Evolutionary conservation across 2,329 filamentous ascomycete species (phyloP).

Genomic region (Dactylonectria estremocensis): DNA sequence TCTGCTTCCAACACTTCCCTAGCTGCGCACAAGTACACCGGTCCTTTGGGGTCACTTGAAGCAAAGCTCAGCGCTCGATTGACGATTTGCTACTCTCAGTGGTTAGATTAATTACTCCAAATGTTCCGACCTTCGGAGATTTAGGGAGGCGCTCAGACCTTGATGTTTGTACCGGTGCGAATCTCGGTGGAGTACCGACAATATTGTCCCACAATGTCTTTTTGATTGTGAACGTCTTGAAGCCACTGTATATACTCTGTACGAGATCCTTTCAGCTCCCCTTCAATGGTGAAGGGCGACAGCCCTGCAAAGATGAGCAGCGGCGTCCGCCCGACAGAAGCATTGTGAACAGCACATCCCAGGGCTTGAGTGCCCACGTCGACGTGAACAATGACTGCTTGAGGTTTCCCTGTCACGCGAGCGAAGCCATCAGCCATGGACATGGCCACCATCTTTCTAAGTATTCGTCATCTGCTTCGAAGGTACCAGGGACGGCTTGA

Average conservation of each 20-base stretch:
- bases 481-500: not conserved
- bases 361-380: slow-evolving; percentile 89
- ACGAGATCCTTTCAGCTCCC: slow-evolving; percentile 81
- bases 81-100: slow-evolving; percentile 74
- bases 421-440: slow-evolving; percentile 90
- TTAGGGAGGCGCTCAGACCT: slow-evolving; percentile 54
- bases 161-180: slow-evolving; percentile 87
- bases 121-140: no score
- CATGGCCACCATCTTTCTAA: slow-evolving; percentile 79
- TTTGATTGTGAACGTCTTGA: slow-evolving; percentile 87
- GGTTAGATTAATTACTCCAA: no score
- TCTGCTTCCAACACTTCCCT: slow-evolving; percentile 91
- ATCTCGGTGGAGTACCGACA: slow-evolving; percentile 88
- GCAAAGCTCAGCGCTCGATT: slow-evolving; percentile 89
- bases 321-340: slow-evolving; percentile 80
- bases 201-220: slow-evolving; percentile 86
- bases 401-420: slow-evolving; percentile 78
- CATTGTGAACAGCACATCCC: slow-evolving; percentile 84
- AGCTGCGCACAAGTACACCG: slow-evolving; percentile 84
- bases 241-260: slow-evolving; percentile 92
- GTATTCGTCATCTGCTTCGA: not conserved
- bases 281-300: slow-evolving; percentile 84
- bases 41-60: slow-evolving; percentile 81
- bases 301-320: slow-evolving; percentile 85
- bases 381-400: slow-evolving; percentile 85